Evolutionary conservation across 345 rosid species (phyloP), one percentile per base, ranked within the genome.

Genomic region (Erodium maritimum): DNA sequence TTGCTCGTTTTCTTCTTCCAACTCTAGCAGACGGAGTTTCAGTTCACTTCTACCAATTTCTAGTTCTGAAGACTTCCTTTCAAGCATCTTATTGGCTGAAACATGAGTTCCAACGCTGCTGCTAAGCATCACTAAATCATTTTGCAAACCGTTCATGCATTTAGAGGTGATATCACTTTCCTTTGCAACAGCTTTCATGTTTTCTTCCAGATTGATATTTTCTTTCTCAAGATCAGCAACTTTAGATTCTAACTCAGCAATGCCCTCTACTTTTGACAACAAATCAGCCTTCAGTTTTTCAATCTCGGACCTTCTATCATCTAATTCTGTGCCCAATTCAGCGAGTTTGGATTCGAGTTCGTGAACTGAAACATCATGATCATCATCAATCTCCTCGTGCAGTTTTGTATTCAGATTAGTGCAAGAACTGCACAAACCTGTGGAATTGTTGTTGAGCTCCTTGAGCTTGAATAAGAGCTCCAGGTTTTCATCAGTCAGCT

Each of bases 401-500:
- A 29, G 5, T 29, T 29, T 29, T 8, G 8, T 42, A 11, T 42
- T 42, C 48, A 42, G 48, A 42, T 42, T 42, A 12, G 70, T 46
- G 52, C 56, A 59, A 50, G 68, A 62, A 48, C 12, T 52, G 33
- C 64, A 21, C 21, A 45, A 61, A 51, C 74, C 46, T 55, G 64
- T 17, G 19, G 9, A 61, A 21, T 25, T 67, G 22, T 57, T 56
- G 54, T 60, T 75, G 33, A 56, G 63, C 55, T 71, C 78, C 71
- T 80, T 76, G 0, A 80, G 70, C 74, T 69, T 70, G 66, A 72
- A 34, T 23, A 83, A 72, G 25, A 83, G 74, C 56, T 71, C 71
- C 48, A 83, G 73, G 57, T 83, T 83, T 69, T 83, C 88, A 12
- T 80, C 81, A 16, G 88, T 80, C 58, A 80, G 73, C 77, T 83